These are phyloP conservation scores for Russula lepida DNA, from an alignment of 768 basidiomycete genomes.

Conservation along the genomic window DNA sequence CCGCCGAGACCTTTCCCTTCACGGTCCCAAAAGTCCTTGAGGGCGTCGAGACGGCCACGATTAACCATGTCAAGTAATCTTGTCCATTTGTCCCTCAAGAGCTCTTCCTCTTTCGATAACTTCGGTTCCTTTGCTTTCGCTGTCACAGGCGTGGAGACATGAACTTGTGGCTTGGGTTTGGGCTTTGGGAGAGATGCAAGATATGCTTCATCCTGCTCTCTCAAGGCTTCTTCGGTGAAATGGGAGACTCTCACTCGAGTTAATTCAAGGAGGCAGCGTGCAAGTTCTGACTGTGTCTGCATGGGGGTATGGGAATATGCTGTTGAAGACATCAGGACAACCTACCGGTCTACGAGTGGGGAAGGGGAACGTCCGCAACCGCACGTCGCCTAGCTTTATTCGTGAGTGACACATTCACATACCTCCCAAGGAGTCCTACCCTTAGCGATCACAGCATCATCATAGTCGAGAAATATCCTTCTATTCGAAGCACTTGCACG, in stretches of 20 bases:
- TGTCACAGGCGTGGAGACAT: conserved; percentile 33
- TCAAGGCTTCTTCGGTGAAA: conserved; percentile 76
- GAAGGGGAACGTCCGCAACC: conserved; percentile 88
- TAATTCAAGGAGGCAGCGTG: conserved; percentile 80
- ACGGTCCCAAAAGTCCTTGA: conserved; percentile 75
- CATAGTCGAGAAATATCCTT: conserved; percentile 85
- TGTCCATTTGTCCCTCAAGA: conserved; percentile 68
- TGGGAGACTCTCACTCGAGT: conserved; percentile 79
- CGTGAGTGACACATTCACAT: not conserved
- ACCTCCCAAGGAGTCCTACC: conserved; percentile 25
- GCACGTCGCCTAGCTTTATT: conserved; percentile 44
- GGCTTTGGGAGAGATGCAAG: conserved; percentile 84
- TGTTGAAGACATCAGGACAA: conserved; percentile 13
- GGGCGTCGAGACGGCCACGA: conserved; percentile 77
- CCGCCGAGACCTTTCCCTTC: conserved; percentile 52
- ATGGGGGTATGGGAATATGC: not conserved
- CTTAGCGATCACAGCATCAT: conserved; percentile 66
- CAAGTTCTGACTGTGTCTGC: conserved; percentile 85
- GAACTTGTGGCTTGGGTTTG: conserved; percentile 42
- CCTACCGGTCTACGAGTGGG: conserved; percentile 90
- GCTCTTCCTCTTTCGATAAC: conserved; percentile 75
- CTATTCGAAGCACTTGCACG: conserved; percentile 83
- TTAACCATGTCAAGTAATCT: conserved; percentile 83
- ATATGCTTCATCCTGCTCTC: conserved; percentile 81
- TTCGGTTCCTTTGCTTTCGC: conserved; percentile 43